Conservation (phyloP, 495 filamentous ascomycete genomes). For the Coniosporium apollinis region DNA sequence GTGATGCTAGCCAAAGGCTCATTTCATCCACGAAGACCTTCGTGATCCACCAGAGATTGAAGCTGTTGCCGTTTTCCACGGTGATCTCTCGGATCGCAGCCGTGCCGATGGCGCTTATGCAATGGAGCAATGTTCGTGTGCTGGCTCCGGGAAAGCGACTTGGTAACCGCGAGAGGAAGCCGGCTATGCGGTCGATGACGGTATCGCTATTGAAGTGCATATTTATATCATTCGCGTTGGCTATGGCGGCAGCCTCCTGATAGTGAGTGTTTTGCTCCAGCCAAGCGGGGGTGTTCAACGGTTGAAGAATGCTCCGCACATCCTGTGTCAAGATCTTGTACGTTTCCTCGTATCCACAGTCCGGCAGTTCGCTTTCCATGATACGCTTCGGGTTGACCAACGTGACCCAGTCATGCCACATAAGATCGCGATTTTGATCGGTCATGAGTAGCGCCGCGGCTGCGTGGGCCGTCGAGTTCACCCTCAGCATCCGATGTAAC, state of each 20-base stretch:
- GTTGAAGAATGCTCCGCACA: conserved; percentile 52
- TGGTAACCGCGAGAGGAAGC: conserved; percentile 61
- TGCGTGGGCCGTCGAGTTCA: conserved; percentile 79
- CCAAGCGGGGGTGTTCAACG: conserved; percentile 37
- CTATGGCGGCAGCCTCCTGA: conserved; percentile 11
- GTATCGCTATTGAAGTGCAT: conserved; percentile 21
- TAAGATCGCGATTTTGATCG: conserved; percentile 60
- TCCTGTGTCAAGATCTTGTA: conserved; percentile 59
- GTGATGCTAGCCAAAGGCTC: conserved; percentile 79
- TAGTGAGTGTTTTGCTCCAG: conserved; percentile 22
- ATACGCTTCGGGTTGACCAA: conserved; percentile 51
- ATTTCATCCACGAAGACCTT: conserved; percentile 96
- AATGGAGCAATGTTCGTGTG: conserved; percentile 48
- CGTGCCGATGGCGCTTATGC: conserved; percentile 48
- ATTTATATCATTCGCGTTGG: conserved; percentile 26
- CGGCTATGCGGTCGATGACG: conserved; percentile 72
- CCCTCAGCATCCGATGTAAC: conserved; percentile 67
- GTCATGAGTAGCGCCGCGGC: conserved; percentile 61
- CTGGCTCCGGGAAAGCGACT: conserved; percentile 54
- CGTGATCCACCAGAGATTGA: conserved; percentile 95
- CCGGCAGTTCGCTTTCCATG: conserved; percentile 31
- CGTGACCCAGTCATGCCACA: conserved; percentile 83
- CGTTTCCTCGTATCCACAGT: conserved; percentile 46
- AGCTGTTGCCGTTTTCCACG: conserved; percentile 64
- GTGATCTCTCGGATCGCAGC: conserved; percentile 66